These are phyloP conservation scores for Tardiomyces blankii DNA, from an alignment of 1,139 yeast species.

Conservation along the genomic window DNA sequence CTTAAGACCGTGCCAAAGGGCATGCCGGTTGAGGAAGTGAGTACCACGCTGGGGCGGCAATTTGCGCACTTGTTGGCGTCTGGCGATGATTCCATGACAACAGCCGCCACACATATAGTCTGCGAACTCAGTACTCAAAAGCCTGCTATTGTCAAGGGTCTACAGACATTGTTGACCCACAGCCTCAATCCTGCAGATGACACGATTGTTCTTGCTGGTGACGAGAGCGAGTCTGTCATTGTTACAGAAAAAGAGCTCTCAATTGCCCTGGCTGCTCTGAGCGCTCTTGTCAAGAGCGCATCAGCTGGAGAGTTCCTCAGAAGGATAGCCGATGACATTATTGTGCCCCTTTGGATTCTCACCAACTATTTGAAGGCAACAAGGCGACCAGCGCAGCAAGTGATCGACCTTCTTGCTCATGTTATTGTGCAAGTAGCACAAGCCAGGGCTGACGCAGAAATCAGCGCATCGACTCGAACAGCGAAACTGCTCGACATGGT, in stretches of 20 bases:
- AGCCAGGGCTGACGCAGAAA: too few species aligned
- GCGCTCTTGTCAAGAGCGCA: slow-evolving; percentile 48
- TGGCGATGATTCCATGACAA: not conserved
- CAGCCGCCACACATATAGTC: not conserved
- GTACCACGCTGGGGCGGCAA: slow-evolving; percentile 8
- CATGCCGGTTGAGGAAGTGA: slow-evolving; percentile 1
- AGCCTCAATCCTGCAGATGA: not conserved
- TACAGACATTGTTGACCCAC: not conserved
- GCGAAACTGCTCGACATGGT: slow-evolving; percentile 13
- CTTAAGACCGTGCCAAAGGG: slow-evolving; percentile 7
- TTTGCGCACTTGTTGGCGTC: slow-evolving; percentile 5
- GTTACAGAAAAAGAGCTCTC: slow-evolving; percentile 43
- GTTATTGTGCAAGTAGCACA: not conserved
- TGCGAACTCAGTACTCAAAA: not conserved
- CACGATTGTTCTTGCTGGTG: not conserved
- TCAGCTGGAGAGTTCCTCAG: slow-evolving; percentile 15
- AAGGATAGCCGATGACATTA: slow-evolving; percentile 25
- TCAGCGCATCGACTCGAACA: slow-evolving; percentile 1
- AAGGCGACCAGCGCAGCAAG: slow-evolving; percentile 26
- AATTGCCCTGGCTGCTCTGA: slow-evolving; percentile 51
- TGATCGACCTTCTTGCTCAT: slow-evolving; percentile 12
- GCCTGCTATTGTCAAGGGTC: not conserved
- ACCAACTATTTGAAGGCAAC: slow-evolving; percentile 36
- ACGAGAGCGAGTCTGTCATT: slow-evolving; percentile 9
- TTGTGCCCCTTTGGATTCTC: slow-evolving; percentile 52